Evolutionary conservation across 2,329 filamentous ascomycete genomes (phyloP).

Genomic region (Macrophomina tecta): DNA sequence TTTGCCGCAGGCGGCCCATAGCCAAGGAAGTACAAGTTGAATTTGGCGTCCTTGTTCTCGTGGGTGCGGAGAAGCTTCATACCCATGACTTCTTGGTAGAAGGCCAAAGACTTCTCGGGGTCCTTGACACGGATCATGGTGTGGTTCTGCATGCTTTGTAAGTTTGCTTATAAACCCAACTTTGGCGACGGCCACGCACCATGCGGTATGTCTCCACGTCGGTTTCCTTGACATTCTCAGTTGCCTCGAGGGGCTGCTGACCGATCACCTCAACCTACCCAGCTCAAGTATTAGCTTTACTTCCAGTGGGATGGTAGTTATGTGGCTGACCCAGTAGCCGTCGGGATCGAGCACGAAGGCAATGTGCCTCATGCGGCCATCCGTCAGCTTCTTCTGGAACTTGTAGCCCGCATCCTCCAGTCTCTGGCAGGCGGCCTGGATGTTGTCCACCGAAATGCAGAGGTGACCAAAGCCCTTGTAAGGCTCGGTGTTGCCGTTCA

Average conservation of each 20-base stretch:
- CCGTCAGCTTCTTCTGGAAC: constrained; percentile 93
- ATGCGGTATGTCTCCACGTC: constrained; percentile 76
- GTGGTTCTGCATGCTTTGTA: constrained; percentile 66
- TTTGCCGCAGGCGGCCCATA: constrained; percentile 63
- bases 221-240: constrained; percentile 73
- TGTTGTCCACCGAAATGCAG: constrained; percentile 70
- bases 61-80: constrained; percentile 80
- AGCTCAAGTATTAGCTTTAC: neutral
- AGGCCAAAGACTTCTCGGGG: constrained; percentile 53
- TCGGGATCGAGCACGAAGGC: constrained; percentile 91
- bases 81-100: constrained; percentile 77
- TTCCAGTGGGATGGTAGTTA: neutral
- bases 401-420: constrained; percentile 88
- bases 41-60: constrained; percentile 73
- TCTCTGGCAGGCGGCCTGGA: constrained; percentile 87
- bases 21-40: constrained; percentile 92
- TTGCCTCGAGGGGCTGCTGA: constrained; percentile 73
- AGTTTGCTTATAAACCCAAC: constrained; percentile 49
- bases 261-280: constrained; percentile 71
- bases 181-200: constrained; percentile 43
- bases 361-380: constrained; percentile 72
- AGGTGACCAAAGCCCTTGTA: constrained; percentile 83
- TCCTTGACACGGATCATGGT: constrained; percentile 94
- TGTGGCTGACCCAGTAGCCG: constrained; percentile 58
- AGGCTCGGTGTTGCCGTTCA: constrained; percentile 91